A percentile compares a stretch with the other conserved stretches of the same genome.
phyloP scores from a whole-genome alignment of 1,139 yeast genomes.

The Diutina mesorugosa region DNA sequence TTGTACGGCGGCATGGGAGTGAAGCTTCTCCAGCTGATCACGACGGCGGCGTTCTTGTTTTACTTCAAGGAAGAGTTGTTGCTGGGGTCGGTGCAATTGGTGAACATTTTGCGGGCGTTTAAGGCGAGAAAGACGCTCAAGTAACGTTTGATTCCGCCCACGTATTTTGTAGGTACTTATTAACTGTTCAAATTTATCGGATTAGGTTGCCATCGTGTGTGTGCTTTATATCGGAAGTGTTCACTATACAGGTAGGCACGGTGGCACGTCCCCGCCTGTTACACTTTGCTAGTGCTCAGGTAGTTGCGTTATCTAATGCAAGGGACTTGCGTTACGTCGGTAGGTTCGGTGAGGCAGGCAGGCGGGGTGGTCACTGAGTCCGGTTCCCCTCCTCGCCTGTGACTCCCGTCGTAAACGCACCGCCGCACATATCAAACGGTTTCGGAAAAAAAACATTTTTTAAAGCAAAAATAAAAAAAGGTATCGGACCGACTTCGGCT shows the following conservation, averaged over 20 bases:
- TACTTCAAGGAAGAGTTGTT: conserved; percentile 82
- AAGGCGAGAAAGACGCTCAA: conserved; percentile 2
- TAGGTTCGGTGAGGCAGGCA: background rate
- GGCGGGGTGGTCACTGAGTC: background rate
- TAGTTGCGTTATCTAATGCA: background rate
- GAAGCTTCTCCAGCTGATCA: conserved; percentile 70
- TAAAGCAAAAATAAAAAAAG: too few species aligned
- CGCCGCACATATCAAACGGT: background rate
- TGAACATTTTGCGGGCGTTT: conserved; percentile 22
- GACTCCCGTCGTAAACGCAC: background rate
- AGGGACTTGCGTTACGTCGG: background rate
- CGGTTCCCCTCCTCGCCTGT: background rate
- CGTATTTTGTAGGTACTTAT: too few species aligned
- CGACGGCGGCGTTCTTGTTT: conserved; percentile 83
- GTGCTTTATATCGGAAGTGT: too few species aligned
- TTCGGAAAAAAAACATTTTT: background rate
- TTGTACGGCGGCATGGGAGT: conserved; percentile 74
- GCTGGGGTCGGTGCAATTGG: conserved; percentile 32
- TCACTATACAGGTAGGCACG: too few species aligned
- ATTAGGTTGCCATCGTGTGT: too few species aligned
- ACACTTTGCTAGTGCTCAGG: too few species aligned
- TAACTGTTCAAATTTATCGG: too few species aligned
- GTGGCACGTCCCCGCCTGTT: too few species aligned
- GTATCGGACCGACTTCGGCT: background rate
- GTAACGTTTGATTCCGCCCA: background rate